These are phyloP conservation scores for Hymenoscyphus linearis DNA, from an alignment of 2,329 filamentous ascomycete species.

Conservation along the genomic window DNA sequence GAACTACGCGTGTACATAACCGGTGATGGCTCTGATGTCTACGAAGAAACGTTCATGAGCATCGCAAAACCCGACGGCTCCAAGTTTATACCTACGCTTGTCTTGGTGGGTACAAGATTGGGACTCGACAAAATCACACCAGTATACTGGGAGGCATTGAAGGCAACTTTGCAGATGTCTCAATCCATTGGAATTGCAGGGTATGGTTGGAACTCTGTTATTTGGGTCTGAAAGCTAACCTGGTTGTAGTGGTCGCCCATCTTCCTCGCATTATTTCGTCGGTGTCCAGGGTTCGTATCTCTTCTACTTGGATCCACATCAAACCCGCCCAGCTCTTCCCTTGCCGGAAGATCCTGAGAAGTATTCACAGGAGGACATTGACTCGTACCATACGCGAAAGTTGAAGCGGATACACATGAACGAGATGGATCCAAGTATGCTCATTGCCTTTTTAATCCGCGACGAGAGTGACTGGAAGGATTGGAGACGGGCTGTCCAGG, in stretches of 20 bases:
- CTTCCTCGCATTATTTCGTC: constrained; percentile 70
- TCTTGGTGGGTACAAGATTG: constrained; percentile 81
- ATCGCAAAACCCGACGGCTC: constrained; percentile 64
- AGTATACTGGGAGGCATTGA: constrained; percentile 92
- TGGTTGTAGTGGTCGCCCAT: constrained; percentile 70
- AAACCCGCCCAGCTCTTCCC: constrained; percentile 70
- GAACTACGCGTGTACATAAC: constrained; percentile 80
- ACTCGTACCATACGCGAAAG: constrained; percentile 81
- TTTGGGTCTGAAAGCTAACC: constrained; percentile 8
- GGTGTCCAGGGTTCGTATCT: constrained; percentile 70
- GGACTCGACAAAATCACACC: constrained; percentile 93
- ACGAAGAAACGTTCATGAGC: constrained; percentile 80
- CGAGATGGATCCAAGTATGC: constrained; percentile 97
- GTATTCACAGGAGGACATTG: constrained; percentile 68
- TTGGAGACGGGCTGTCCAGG: constrained; percentile 73
- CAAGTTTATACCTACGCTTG: constrained; percentile 74
- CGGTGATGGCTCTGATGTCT: constrained; percentile 85
- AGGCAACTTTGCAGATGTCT: constrained; percentile 74
- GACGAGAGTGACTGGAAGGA: constrained; percentile 76
- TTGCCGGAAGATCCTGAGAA: constrained; percentile 51
- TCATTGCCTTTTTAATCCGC: constrained; percentile 85
- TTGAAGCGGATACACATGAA: constrained; percentile 76
- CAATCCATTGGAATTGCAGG: constrained; percentile 96
- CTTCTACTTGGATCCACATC: constrained; percentile 94
- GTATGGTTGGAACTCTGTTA: constrained; percentile 41